Evolutionary conservation across 192 early-diverging fungal genomes (phyloP).

Genomic region (Backusella tarrabulga): DNA sequence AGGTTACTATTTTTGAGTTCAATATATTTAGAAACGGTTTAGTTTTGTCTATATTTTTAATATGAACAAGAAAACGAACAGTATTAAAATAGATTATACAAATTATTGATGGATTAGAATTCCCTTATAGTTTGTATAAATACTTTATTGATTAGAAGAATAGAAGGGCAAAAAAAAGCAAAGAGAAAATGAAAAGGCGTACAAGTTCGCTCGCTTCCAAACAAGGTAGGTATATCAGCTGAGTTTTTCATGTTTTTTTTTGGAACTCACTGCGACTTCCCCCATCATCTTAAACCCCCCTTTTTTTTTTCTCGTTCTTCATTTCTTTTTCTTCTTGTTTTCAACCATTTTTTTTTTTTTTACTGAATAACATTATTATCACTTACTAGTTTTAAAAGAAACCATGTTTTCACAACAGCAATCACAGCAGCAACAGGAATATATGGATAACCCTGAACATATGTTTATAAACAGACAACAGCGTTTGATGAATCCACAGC

Average conservation of each 20-base stretch:
- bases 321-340: neutral
- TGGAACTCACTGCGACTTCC: neutral
- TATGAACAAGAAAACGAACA: neutral
- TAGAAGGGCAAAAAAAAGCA: neutral
- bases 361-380: neutral
- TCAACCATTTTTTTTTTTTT: neutral
- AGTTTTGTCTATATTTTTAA: neutral
- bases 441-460: conserved; percentile 1
- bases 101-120: neutral
- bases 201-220: neutral
- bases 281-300: neutral
- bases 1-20: neutral
- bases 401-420: conserved; percentile 4
- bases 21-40: neutral
- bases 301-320: neutral
- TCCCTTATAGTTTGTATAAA: too few species aligned
- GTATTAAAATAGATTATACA: neutral
- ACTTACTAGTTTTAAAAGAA: neutral
- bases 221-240: neutral
- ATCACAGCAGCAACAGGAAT: neutral
- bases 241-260: neutral
- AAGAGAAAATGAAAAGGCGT: neutral
- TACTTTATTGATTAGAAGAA: neutral
- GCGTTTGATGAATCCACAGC: neutral
- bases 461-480: neutral